These are phyloP conservation scores for Tolypocladium capitatum DNA, from an alignment of 2,329 filamentous ascomycete species.

Conservation along the genomic window DNA sequence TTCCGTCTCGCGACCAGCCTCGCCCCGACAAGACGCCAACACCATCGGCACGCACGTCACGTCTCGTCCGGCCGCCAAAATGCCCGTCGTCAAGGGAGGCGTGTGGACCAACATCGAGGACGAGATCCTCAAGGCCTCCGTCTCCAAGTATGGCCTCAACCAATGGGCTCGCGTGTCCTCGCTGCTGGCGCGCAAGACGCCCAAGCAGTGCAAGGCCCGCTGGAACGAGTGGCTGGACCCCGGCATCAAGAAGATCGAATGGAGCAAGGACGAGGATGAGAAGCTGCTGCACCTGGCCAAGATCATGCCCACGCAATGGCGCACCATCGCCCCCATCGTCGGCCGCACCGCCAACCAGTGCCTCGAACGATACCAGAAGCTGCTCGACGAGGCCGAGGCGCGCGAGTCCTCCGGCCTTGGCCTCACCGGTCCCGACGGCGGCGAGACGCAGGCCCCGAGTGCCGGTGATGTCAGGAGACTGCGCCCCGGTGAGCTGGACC, in stretches of 20 bases:
- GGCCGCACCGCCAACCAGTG: slow-evolving; percentile 95
- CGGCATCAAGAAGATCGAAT: slow-evolving; percentile 96
- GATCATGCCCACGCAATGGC: slow-evolving; percentile 98
- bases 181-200: slow-evolving; percentile 88
- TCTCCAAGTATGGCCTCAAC: slow-evolving; percentile 89
- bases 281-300: slow-evolving; percentile 93
- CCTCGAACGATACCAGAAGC: slow-evolving; percentile 89
- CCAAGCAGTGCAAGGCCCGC: slow-evolving; percentile 97
- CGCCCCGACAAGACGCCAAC: neutral
- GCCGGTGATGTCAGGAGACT: slow-evolving; percentile 85
- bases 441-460: slow-evolving; percentile 73
- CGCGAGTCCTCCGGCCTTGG: slow-evolving; percentile 74
- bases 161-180: slow-evolving; percentile 99
- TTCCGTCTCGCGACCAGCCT: slow-evolving; percentile 8
- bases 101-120: slow-evolving; percentile 74
- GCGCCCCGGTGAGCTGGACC: slow-evolving; percentile 86
- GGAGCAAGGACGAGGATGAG: slow-evolving; percentile 97
- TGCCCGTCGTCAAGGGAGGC: slow-evolving; percentile 63
- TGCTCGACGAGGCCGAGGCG: slow-evolving; percentile 90
- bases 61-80: slow-evolving; percentile 21
- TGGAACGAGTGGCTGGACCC: slow-evolving; percentile 99
- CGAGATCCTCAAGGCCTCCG: slow-evolving; percentile 91
- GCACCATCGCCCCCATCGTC: slow-evolving; percentile 93
- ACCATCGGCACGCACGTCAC: neutral
- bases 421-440: slow-evolving; percentile 73